Base-by-base conservation (phyloP, 495 filamentous ascomycete genomes). In the Oidiodendron maius region DNA sequence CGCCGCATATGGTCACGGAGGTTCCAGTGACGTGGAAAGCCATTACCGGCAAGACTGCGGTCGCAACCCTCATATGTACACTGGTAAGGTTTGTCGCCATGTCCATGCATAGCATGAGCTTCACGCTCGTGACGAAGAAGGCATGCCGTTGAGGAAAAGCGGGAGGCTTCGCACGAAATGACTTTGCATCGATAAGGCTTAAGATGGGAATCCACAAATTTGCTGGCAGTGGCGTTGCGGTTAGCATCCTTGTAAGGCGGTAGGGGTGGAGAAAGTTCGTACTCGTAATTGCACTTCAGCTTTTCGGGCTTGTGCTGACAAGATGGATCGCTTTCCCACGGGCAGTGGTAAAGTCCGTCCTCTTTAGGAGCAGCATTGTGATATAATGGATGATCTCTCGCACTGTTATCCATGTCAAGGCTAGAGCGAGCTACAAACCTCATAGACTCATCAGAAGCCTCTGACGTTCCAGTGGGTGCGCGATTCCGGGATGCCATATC, bases 221-320 rank as follows among this genome's bases (percentile, higher is more conserved):
- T 95, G 74, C 90, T 96, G 68, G 11, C 37, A 38, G 15, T 34
- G 30, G 55, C 53, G 32, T 43, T 12, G 50, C 49, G 50, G 44
- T 62, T 56, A 67, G 66, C 61, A 24, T 38, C 44, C 37, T 28
- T n/a, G 13, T 5, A 21, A 24, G 21, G n/a, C 25, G 16, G 46
- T 17, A 50, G 51, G 37, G n/a, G 48, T 50, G 40, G 28, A 26
- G 50, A 62, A 39, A 30, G 40, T 38, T 60, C 85, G 79, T 83
- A 91, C 90, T 95, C 88, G 65, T 95, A 96, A 67, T 93, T 91
- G 81, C 90, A 96, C 76, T 95, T 96, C 52, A 95, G 84, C 65
- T 89, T 89, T 55, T 87, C 89, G 17, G 88, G 81, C 58, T 83
- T 82, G 75, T 94, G 88, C 62, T 76, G 82, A 77, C 89, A 94